Evolutionary conservation across 176 grass and related monocot species (phyloP), one percentile per base, ranked within the genome.

Genomic region (Ensete glaucum): DNA sequence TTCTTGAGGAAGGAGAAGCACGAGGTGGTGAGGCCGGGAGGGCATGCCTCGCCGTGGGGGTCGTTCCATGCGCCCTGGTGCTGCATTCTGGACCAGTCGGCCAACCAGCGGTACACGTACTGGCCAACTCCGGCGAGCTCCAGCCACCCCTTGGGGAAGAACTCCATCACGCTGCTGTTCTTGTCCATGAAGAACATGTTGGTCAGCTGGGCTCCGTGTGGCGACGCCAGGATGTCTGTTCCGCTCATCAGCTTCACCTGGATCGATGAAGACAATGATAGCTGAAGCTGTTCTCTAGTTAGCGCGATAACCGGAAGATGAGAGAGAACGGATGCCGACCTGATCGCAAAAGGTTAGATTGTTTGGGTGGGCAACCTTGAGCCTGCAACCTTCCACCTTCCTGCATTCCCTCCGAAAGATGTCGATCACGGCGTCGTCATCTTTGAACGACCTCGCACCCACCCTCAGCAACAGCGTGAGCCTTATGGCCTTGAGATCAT

Each of bases 141-240:
- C 34, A 43, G 34, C 74, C 74, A 76, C 10, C 74, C 55, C 15
- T 48, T 64, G n/a, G 74, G 74, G 74, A 62, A 76, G 74, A 64
- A 76, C 74, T 76, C 74, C 74, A 76, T 76, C 8, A 64, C 17
- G 74, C 74, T 76, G 74, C 74, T 64, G 58, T 63, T 76, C 74
- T 51, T 76, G 57, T 76, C 74, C 74, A 76, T 76, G 74, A 76
- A 76, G 57, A 76, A 76, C 74, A 76, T 64, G 57, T 76, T 64
- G 2, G 58, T 64, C 57, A 64, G 57, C 34, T 76, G 74, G 3
- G 56, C 74, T 24, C 74, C 74, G 34, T 76, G 74, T 19, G 74
- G 29, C 2, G 74, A 52, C 17, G 16, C 57, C 2, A 64, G 56
- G 19, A 76, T 16, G 19, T 64, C 74, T 2, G 74, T 52, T 62